Evolutionary conservation across 2,329 filamentous ascomycete species (phyloP).

Genomic region (Ophiocordyceps robertsii): DNA sequence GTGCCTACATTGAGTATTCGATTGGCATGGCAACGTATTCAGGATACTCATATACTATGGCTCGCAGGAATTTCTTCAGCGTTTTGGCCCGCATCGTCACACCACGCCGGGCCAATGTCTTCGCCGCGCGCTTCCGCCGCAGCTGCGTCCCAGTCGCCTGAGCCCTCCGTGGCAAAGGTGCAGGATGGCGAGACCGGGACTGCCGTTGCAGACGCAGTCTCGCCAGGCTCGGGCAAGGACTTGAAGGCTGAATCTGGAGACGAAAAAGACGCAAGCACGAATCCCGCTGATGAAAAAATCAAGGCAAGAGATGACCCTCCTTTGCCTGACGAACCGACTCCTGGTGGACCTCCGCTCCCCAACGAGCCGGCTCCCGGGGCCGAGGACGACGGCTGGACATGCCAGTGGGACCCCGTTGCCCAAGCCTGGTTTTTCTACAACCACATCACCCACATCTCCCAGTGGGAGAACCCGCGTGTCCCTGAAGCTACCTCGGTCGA

Average conservation of each 20-base stretch:
- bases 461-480: conserved; percentile 80
- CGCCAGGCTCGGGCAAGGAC: conserved; percentile 1
- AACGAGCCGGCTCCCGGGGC: conserved; percentile 32
- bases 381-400: conserved; percentile 68
- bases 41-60: conserved; percentile 20
- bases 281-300: conserved; percentile 1
- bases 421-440: conserved; percentile 78
- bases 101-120: conserved; percentile 1
- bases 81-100: background rate
- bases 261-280: background rate
- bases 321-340: conserved; percentile 19
- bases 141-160: conserved; percentile 5
- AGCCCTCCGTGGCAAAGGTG: conserved; percentile 2
- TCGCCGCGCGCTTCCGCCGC: conserved; percentile 3
- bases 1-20: conserved; percentile 22
- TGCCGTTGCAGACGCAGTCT: conserved; percentile 1
- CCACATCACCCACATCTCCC: conserved; percentile 57
- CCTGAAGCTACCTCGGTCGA: conserved; percentile 25
- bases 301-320: conserved; percentile 14
- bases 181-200: conserved; percentile 6
- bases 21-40: conserved; percentile 13
- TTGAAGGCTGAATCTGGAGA: background rate
- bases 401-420: conserved; percentile 56
- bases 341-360: conserved; percentile 25
- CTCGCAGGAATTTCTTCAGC: background rate